These are phyloP conservation scores for Solanum chilense DNA, from an alignment of 257 asterid genomes.

Conservation along the genomic window DNA sequence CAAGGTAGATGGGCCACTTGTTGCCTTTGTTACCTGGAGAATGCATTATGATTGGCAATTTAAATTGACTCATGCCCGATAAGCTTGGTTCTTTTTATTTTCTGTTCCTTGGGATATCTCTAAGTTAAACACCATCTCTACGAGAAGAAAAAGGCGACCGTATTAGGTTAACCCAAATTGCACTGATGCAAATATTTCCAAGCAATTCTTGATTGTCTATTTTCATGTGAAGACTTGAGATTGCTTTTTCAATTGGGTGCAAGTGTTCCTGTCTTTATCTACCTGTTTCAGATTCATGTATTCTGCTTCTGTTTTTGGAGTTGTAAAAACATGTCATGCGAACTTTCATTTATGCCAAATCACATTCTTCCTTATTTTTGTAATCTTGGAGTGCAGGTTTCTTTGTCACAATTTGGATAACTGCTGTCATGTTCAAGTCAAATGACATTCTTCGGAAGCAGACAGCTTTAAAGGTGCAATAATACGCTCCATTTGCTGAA, in stretches of 20 bases:
- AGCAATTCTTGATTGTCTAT: background rate
- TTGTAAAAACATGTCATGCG: background rate
- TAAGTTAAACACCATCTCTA: background rate
- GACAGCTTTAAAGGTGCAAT: slow-evolving; percentile 83
- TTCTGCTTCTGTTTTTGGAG: background rate
- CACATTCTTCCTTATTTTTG: background rate
- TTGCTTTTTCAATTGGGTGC: background rate
- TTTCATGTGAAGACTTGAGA: background rate
- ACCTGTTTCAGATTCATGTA: background rate
- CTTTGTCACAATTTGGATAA: slow-evolving; percentile 62
- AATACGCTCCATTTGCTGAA: slow-evolving; percentile 2
- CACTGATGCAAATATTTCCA: background rate
- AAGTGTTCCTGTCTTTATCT: background rate
- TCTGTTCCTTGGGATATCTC: background rate
- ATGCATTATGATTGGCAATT: background rate
- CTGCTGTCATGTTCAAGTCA: slow-evolving; percentile 75
- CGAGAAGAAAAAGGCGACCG: background rate
- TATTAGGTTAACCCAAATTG: background rate
- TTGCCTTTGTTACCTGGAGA: background rate
- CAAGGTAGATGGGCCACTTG: background rate
- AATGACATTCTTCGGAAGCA: slow-evolving; percentile 83
- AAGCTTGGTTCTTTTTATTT: background rate
- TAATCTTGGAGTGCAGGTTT: slow-evolving; percentile 39
- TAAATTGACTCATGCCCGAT: background rate
- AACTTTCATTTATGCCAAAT: background rate